Percentiles rank a stretch among this genome's conserved stretches.
Conservation (phyloP, 208 protist genomes). For the Angomonas ambiguus region DNA sequence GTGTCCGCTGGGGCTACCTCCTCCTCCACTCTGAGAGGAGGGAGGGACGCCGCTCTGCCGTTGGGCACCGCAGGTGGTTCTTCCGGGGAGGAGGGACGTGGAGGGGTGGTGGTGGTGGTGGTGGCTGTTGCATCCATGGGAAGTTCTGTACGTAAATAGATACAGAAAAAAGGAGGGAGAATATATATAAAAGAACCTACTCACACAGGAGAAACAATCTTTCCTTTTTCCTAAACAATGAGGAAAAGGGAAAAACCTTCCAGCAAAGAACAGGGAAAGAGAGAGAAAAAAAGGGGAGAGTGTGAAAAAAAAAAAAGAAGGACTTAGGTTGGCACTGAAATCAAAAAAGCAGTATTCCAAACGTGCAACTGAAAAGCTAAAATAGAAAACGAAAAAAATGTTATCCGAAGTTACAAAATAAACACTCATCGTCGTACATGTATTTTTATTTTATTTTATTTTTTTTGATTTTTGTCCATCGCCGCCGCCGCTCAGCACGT, state of each 20-base stretch:
- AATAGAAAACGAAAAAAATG: neutral
- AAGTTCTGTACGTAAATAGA: conserved; percentile 15
- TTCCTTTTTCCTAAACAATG: neutral
- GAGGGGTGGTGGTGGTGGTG: neutral
- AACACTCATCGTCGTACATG: too few relatives aligned
- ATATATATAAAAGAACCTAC: too few relatives aligned
- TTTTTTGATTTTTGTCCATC: too few relatives aligned
- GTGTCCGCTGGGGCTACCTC: neutral
- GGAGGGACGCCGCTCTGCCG: neutral
- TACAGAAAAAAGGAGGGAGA: too few relatives aligned
- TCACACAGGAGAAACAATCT: too few relatives aligned
- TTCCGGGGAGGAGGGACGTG: neutral
- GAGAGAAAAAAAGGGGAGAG: neutral
- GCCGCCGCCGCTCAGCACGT: conserved; percentile 20
- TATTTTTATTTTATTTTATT: too few relatives aligned
- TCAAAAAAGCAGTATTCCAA: neutral
- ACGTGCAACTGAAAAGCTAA: neutral
- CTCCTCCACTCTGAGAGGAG: neutral
- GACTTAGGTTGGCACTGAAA: too few relatives aligned
- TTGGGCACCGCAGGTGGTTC: neutral
- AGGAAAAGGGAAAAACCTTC: neutral
- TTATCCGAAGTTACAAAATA: too few relatives aligned
- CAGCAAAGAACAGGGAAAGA: neutral
- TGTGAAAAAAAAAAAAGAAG: conserved; percentile 15
- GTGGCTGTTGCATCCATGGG: too few relatives aligned